A percentile compares a stretch with the other conserved stretches of the same genome.
Evolutionary conservation across 164 flowering plant genomes (phyloP).

Genomic region (Brasenia schreberi): DNA sequence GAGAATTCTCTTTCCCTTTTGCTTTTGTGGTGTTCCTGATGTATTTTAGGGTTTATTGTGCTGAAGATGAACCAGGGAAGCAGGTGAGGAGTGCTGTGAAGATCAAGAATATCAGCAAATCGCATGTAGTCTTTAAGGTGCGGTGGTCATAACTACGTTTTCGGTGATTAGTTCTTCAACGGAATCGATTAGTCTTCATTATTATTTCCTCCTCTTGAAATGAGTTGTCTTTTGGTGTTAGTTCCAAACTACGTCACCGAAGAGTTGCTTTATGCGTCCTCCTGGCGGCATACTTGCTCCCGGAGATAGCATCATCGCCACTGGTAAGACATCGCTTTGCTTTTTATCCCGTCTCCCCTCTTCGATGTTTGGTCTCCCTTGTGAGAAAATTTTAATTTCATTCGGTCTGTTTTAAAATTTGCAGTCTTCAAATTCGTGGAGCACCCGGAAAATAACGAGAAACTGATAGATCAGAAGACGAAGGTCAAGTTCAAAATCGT

Average conservation of each 20-base stretch:
- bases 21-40: not conserved
- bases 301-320: slow-evolving; percentile 72
- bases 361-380: not conserved
- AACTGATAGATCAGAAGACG: slow-evolving; percentile 49
- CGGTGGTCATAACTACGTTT: not conserved
- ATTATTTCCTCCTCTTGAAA: not conserved
- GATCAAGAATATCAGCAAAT: slow-evolving; percentile 74
- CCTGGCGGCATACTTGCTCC: slow-evolving; percentile 92
- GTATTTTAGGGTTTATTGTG: not conserved
- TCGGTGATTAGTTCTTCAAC: not conserved
- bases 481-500: slow-evolving; percentile 83
- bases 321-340: slow-evolving; percentile 31
- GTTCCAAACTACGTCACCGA: slow-evolving; percentile 98
- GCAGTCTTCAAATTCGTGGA: slow-evolving; percentile 93
- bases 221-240: slow-evolving; percentile 2
- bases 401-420: not conserved
- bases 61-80: slow-evolving; percentile 89
- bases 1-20: not conserved
- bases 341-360: not conserved
- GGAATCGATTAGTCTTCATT: not conserved
- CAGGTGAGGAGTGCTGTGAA: slow-evolving; percentile 78
- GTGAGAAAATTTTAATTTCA: not conserved
- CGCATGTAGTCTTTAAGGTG: slow-evolving; percentile 92
- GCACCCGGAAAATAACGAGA: slow-evolving; percentile 82
- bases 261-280: slow-evolving; percentile 96